Evolutionary conservation across 495 filamentous ascomycete genomes (phyloP), one percentile per base, ranked within the genome.

Genomic region (Lasiosphaeris hirsuta): DNA sequence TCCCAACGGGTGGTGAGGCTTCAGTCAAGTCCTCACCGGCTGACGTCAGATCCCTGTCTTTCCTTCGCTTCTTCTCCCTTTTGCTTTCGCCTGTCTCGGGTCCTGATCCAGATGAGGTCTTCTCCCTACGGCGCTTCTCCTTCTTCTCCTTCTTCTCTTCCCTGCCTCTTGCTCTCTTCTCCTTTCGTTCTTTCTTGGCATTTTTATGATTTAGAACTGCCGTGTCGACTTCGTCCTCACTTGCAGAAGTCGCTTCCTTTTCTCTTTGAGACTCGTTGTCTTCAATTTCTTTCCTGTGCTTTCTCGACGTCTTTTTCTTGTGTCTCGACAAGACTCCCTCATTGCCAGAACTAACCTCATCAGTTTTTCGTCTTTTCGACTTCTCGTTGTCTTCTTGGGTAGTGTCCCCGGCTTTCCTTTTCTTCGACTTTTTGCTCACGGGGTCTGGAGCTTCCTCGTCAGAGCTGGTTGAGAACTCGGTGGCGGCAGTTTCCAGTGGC

Each of bases 61-160:
- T 57, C 56, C 52, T 66, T 63, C 55, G 49, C 48, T 68, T 66
- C 57, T 62, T 64, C 41, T 63, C 61, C 41, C 51, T 56, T 17
- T 39, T 61, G 43, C 50, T 61, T 36, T 64, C 65, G 0, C 42
- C 54, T 14, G 55, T 57, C 14, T 63, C 66, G 48, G 51, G 55
- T 37, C 45, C 54, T 17, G 67, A 65, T 10, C 66, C 57, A 37
- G 61, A 56, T 53, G 61, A 59, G 35, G 72, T 58, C 45, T 77
- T 80, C 42, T 81, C 81, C 35, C 76, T 72, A 51, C 71, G 72
- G 60, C 59, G 69, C 50, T 67, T 66, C 46, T 70, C 67, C 61
- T 76, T 71, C 66, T 77, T 70, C 66, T 82, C 64, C 62, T 79
- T 79, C 39, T 69, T 74, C n/a, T 75, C 78, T 56, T 74, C 79